Evolutionary conservation across 805 yeast species (phyloP).

Genomic region (Nakazawaea wyomingensis): DNA sequence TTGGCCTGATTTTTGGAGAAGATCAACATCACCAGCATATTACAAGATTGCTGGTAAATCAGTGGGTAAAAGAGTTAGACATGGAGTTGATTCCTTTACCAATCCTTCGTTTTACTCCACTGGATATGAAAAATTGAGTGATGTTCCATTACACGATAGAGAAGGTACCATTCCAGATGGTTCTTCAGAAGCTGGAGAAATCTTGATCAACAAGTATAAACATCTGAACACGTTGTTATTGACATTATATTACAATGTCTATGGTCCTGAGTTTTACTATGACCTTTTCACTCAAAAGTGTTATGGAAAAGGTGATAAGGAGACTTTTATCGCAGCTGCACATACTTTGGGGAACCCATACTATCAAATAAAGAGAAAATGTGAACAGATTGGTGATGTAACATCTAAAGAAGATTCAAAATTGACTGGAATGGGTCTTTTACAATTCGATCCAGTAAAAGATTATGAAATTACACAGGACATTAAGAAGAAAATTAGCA

Average conservation of each 20-base stretch:
- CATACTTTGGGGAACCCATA: constrained; percentile 41
- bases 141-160: constrained; percentile 52
- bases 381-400: constrained; percentile 43
- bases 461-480: constrained; percentile 7
- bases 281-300: constrained; percentile 66
- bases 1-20: constrained; percentile 84
- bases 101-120: constrained; percentile 13
- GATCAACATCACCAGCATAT: constrained; percentile 67
- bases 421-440: constrained; percentile 15
- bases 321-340: constrained; percentile 70
- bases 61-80: constrained; percentile 31
- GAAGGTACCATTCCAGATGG: constrained; percentile 64
- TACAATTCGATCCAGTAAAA: constrained; percentile 11
- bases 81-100: constrained; percentile 25
- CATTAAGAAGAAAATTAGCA: constrained; percentile 1
- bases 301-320: constrained; percentile 80
- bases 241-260: constrained; percentile 58
- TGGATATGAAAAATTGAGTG: constrained; percentile 12
- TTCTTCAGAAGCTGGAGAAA: constrained; percentile 66
- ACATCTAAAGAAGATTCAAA: constrained; percentile 19
- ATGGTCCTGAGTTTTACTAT: constrained; percentile 65
- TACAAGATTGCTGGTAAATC: constrained; percentile 54
- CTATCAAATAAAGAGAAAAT: constrained; percentile 52
- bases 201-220: constrained; percentile 52
- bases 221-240: constrained; percentile 57